phyloP scores from a whole-genome alignment of 352 stramenopile genomes.

The Globisporangium yorkense region DNA sequence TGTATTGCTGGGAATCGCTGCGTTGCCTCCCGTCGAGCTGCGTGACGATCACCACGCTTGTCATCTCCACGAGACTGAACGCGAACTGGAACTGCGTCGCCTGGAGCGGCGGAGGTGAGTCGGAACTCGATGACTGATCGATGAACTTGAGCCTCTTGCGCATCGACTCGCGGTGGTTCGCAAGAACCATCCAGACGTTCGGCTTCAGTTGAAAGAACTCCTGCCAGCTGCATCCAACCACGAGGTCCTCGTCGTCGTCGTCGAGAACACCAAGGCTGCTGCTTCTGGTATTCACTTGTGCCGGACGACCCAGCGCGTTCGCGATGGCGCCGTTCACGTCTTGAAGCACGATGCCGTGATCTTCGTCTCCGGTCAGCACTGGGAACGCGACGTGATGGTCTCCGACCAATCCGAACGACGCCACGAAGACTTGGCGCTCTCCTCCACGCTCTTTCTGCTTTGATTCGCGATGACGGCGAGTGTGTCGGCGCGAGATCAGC shows the following conservation, averaged over 20 bases:
- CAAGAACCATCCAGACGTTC: conserved; percentile 19
- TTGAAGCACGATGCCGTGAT: conserved; percentile 3
- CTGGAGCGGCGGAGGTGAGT: neutral
- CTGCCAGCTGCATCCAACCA: conserved; percentile 17
- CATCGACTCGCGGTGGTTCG: conserved; percentile 11
- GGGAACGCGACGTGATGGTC: conserved; percentile 26
- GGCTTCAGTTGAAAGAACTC: conserved; percentile 23
- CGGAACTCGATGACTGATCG: neutral
- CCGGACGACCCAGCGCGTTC: neutral
- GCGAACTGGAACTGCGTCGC: conserved; percentile 8
- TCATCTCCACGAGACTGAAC: conserved; percentile 8
- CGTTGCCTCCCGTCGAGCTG: neutral
- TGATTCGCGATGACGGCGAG: neutral
- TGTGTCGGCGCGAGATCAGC: conserved; percentile 1
- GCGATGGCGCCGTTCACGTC: neutral
- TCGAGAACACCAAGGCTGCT: neutral
- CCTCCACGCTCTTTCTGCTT: neutral
- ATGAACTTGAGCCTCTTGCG: conserved; percentile 9
- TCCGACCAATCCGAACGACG: conserved; percentile 21
- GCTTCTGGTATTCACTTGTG: neutral
- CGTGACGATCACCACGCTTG: conserved; percentile 4
- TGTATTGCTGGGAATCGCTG: neutral
- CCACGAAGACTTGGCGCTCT: conserved; percentile 11
- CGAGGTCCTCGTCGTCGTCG: neutral
- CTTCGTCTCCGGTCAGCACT: neutral